Conservation (phyloP, 139 green algal genomes). For the Limnomonas spitsbergensis region DNA sequence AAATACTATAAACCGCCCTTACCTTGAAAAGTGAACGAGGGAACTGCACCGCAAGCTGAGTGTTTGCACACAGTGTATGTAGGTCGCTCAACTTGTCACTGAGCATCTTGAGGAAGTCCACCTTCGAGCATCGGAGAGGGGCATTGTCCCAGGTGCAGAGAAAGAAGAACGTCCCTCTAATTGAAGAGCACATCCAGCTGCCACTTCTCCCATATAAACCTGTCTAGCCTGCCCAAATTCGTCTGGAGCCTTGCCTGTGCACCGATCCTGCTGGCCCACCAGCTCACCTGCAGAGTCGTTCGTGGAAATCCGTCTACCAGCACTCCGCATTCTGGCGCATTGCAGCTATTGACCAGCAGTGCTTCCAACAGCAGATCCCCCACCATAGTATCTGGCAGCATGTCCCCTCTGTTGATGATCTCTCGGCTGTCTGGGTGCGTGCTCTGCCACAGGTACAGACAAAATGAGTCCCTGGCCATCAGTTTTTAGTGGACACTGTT, state of each 20-base stretch:
- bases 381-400: constrained; percentile 72
- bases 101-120: constrained; percentile 86
- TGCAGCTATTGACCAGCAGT: constrained; percentile 58
- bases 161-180: too few relatives aligned
- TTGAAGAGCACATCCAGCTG: too few relatives aligned
- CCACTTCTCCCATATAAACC: too few relatives aligned
- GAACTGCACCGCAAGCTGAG: constrained; percentile 39
- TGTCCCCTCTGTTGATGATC: constrained; percentile 66
- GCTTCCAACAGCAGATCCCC: constrained; percentile 74
- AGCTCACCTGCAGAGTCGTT: constrained; percentile 62
- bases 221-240: too few relatives aligned
- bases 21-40: constrained; percentile 60
- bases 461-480: too few relatives aligned
- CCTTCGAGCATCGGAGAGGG: too few relatives aligned
- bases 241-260: too few relatives aligned
- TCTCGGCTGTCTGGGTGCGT: constrained; percentile 31
- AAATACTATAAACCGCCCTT: too few relatives aligned
- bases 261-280: too few relatives aligned
- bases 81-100: constrained; percentile 76
- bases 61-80: constrained; percentile 48
- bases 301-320: constrained; percentile 79
- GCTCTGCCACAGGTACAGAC: too few relatives aligned
- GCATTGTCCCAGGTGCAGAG: too few relatives aligned
- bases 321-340: constrained; percentile 41
- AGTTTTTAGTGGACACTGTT: too few relatives aligned